Base-by-base conservation (phyloP, 495 filamentous ascomycete species). In the Parathielavia hyrcaniae region DNA sequence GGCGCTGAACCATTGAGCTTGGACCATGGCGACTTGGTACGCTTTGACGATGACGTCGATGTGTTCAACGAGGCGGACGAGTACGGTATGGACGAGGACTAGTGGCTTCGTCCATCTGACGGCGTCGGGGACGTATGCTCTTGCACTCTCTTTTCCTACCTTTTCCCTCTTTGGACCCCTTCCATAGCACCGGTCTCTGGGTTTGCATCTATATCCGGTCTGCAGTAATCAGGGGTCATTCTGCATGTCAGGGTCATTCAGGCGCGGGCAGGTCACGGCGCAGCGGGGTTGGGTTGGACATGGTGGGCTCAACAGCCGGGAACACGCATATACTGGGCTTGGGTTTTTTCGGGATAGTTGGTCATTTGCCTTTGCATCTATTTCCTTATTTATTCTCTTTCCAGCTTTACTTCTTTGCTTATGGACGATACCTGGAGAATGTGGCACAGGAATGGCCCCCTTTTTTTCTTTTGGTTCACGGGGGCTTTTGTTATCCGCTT, bases 11-110 rank as follows among this genome's bases (percentile, higher is more conserved):
- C 75, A 50, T 75, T 80, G 62, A 75, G 74, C 58, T 76, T 69
- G 50, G 75, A 69, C 64, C 68, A 57, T 67, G 84, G 69, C 64
- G 84, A 89, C 55, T 92, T 85, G 71, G 90, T 90, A 82, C 83
- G 79, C 39, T 78, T 77, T 50, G 83, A 87, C 50, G 81, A 85
- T 36, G 83, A 87, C 19, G 82, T 78, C 26, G 67, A 76, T 23
- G 63, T 87, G 66, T 91, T 96, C 75, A 96, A 95, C 69, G 91
- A 95, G 66, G 91, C 96, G 69, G 91, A 95, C 61, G 89, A 92
- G 66, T 90, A 87, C 60, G 79, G 79, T 52, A 93, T 93, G 90
- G 89, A 95, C 26, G 26, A 30, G 26, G 26, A 30, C 6, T 30
- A 30, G 26, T 2, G 26, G 26, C 26, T 30, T 30, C 26, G 26